Conservation (phyloP, 2,329 filamentous ascomycete species). For the Diaporthe sp. region DNA sequence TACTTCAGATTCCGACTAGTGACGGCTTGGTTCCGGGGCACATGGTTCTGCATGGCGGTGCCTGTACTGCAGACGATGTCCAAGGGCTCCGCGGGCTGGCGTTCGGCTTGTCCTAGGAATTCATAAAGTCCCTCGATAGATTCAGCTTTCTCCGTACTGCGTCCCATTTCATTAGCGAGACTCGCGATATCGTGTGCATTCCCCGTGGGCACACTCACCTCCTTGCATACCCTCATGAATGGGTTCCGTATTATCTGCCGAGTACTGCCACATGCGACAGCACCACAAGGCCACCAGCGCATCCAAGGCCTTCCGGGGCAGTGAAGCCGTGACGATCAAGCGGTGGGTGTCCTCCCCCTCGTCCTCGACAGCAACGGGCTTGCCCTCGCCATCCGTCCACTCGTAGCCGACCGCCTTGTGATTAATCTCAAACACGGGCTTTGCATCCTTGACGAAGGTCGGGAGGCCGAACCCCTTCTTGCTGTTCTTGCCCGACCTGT, state of each 20-base stretch:
- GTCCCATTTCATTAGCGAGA: not conserved
- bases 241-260: conserved; percentile 22
- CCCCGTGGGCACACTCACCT: not conserved
- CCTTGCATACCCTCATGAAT: not conserved
- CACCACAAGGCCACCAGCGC: conserved; percentile 42
- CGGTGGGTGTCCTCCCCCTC: conserved; percentile 7
- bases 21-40: conserved; percentile 26
- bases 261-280: conserved; percentile 40
- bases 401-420: conserved; percentile 18
- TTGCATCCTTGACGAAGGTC: conserved; percentile 31
- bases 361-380: conserved; percentile 36
- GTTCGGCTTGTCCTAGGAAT: not conserved
- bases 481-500: conserved; percentile 33
- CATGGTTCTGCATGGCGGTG: conserved; percentile 24
- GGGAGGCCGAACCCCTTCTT: conserved; percentile 24
- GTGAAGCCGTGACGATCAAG: conserved; percentile 35
- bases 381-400: conserved; percentile 23
- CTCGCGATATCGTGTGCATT: no score
- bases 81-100: not conserved
- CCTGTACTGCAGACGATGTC: conserved; percentile 13
- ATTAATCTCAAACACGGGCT: conserved; percentile 35
- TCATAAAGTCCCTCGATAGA: not conserved
- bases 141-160: conserved; percentile 3
- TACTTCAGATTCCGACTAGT: conserved; percentile 53
- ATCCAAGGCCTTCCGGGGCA: conserved; percentile 36